These are phyloP conservation scores for Phytophthora chlamydospora DNA, from an alignment of 352 stramenopile genomes.

Conservation along the genomic window DNA sequence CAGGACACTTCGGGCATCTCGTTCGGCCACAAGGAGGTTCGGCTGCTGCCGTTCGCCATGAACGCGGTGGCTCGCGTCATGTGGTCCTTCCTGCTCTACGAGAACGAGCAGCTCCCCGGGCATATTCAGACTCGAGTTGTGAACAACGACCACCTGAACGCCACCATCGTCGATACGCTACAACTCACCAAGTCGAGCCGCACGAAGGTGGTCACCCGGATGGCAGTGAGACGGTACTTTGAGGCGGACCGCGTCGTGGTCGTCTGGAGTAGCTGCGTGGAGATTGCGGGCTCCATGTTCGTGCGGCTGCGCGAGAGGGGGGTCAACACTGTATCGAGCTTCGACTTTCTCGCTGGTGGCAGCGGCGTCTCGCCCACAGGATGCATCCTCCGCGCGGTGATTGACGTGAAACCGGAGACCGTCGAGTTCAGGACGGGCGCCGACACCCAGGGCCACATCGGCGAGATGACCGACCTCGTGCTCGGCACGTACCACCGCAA, in stretches of 20 bases:
- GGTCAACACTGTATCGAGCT: constrained; percentile 13
- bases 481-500: constrained; percentile 54
- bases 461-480: constrained; percentile 54
- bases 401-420: constrained; percentile 30
- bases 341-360: constrained; percentile 21
- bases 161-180: constrained; percentile 41
- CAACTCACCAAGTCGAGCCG: constrained; percentile 30
- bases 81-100: constrained; percentile 28
- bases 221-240: constrained; percentile 37
- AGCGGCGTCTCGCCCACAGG: constrained; percentile 10
- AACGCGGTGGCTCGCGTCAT: constrained; percentile 29
- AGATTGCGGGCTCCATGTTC: constrained; percentile 45
- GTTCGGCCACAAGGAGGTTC: constrained; percentile 32
- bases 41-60: constrained; percentile 37
- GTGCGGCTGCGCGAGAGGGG: constrained; percentile 48
- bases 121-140: constrained; percentile 20
- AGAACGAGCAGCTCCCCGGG: constrained; percentile 11
- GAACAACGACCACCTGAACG: constrained; percentile 40
- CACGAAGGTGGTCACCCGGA: constrained; percentile 26
- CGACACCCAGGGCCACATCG: constrained; percentile 26
- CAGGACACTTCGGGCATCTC: constrained; percentile 29
- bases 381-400: constrained; percentile 17
- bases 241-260: constrained; percentile 28
- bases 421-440: constrained; percentile 24
- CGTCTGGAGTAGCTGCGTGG: constrained; percentile 42